Percentiles rank a stretch among this genome's conserved stretches.
Evolutionary conservation across 2,329 filamentous ascomycete genomes (phyloP).

Genomic region (Colletotrichum chlorophyti): DNA sequence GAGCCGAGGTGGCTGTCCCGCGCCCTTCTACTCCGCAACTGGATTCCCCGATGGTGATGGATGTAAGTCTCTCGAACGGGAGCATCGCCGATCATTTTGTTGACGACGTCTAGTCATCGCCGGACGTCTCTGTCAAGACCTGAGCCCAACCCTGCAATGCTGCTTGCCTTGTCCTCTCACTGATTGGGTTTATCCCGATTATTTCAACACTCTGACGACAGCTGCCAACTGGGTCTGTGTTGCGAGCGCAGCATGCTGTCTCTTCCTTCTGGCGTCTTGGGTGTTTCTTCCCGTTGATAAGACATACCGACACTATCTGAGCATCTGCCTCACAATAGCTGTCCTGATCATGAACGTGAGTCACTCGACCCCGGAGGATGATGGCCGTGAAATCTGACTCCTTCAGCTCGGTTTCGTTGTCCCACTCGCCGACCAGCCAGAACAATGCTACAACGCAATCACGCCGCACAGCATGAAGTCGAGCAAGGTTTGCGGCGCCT

Average conservation of each 20-base stretch:
- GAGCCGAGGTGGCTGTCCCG: conserved; percentile 54
- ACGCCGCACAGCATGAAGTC: conserved; percentile 93
- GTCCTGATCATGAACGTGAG: conserved; percentile 82
- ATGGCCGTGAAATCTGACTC: neutral
- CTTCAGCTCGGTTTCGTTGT: conserved; percentile 85
- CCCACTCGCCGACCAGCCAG: conserved; percentile 77
- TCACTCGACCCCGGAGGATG: conserved; percentile 29
- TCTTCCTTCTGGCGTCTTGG: conserved; percentile 83
- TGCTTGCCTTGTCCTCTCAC: conserved; percentile 91
- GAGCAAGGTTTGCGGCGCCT: conserved; percentile 82
- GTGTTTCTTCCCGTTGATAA: conserved; percentile 82
- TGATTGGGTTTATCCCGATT: conserved; percentile 74
- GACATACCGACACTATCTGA: conserved; percentile 92
- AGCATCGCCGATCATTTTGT: conserved; percentile 35
- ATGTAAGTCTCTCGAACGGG: conserved; percentile 60
- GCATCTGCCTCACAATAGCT: conserved; percentile 81
- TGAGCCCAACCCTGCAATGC: conserved; percentile 65
- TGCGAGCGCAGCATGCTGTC: conserved; percentile 71
- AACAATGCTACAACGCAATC: conserved; percentile 87
- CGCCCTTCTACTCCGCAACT: conserved; percentile 72
- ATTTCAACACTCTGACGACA: conserved; percentile 64
- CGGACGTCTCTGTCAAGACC: conserved; percentile 60
- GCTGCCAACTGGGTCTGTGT: conserved; percentile 87
- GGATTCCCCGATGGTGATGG: conserved; percentile 67
- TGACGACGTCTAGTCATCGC: conserved; percentile 54